Conservation (phyloP, 768 basidiomycete genomes). For the Amanita molliuscula region DNA sequence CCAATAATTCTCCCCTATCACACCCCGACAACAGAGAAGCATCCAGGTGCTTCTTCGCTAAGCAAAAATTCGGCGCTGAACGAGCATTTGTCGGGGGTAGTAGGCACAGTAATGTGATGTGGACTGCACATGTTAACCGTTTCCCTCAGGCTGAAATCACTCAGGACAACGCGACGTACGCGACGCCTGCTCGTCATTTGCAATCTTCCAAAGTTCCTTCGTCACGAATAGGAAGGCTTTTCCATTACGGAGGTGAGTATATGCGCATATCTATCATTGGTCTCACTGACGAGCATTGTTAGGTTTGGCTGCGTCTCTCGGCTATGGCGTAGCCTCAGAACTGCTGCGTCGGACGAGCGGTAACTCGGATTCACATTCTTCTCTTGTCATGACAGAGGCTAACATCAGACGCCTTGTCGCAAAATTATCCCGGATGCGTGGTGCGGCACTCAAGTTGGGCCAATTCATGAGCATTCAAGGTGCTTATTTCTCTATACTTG, state of each 20-base stretch:
- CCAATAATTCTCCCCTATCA: neutral
- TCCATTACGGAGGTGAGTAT: constrained; percentile 82
- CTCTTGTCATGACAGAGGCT: constrained; percentile 81
- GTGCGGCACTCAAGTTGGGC: constrained; percentile 92
- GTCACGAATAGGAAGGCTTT: constrained; percentile 77
- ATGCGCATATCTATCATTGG: neutral
- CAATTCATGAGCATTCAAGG: constrained; percentile 98
- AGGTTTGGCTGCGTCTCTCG: constrained; percentile 88
- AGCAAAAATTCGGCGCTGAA: neutral
- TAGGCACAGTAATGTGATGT: neutral
- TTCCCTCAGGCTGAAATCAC: neutral
- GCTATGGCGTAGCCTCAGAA: constrained; percentile 86
- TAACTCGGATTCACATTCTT: constrained; percentile 21
- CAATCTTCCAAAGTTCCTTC: constrained; percentile 87
- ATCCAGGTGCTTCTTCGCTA: neutral
- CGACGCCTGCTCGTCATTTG: constrained; percentile 30
- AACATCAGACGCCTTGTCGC: constrained; percentile 85
- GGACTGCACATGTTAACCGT: neutral
- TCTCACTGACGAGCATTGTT: neutral
- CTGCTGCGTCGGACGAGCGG: constrained; percentile 57
- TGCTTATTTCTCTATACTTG: constrained; percentile 11
- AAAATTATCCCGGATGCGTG: constrained; percentile 92
- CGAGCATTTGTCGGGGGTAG: neutral
- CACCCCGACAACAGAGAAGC: neutral
- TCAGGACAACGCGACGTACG: neutral